These are phyloP conservation scores for Phytophthora aleatoria DNA, from an alignment of 352 stramenopile genomes.

Conservation along the genomic window DNA sequence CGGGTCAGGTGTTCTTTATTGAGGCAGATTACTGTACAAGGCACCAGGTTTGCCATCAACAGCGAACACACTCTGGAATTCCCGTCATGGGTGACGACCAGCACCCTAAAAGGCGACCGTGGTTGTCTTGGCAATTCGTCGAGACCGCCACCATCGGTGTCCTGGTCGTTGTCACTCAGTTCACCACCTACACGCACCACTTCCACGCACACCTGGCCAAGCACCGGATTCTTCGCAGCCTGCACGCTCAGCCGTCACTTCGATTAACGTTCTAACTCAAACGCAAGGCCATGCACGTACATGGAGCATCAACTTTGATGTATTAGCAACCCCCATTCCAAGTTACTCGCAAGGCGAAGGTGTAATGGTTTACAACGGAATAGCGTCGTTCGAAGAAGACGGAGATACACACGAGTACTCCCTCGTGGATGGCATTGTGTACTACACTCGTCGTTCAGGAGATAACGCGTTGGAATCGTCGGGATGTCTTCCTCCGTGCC, in stretches of 20 bases:
- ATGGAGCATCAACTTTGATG: conserved; percentile 37
- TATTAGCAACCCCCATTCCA: conserved; percentile 22
- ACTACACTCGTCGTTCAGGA: conserved; percentile 28
- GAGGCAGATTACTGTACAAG: too few relatives aligned
- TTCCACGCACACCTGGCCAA: conserved; percentile 36
- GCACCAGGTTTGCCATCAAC: neutral
- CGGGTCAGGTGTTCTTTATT: too few relatives aligned
- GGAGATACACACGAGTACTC: conserved; percentile 41
- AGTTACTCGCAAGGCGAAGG: neutral
- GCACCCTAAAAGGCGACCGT: neutral
- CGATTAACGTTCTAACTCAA: conserved; percentile 41
- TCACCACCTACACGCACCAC: conserved; percentile 29
- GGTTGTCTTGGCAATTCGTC: neutral
- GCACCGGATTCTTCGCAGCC: conserved; percentile 31
- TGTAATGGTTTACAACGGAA: conserved; percentile 40
- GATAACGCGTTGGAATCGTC: conserved; percentile 17
- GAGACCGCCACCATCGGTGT: neutral
- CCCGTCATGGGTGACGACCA: neutral
- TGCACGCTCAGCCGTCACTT: conserved; percentile 26
- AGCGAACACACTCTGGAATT: neutral
- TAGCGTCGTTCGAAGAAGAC: conserved; percentile 34
- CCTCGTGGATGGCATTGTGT: conserved; percentile 40
- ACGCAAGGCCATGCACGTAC: conserved; percentile 40
- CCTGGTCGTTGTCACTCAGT: conserved; percentile 11
- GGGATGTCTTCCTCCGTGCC: conserved; percentile 34